Conservation (phyloP, 352 stramenopile genomes). For the Phytophthora sojae region DNA sequence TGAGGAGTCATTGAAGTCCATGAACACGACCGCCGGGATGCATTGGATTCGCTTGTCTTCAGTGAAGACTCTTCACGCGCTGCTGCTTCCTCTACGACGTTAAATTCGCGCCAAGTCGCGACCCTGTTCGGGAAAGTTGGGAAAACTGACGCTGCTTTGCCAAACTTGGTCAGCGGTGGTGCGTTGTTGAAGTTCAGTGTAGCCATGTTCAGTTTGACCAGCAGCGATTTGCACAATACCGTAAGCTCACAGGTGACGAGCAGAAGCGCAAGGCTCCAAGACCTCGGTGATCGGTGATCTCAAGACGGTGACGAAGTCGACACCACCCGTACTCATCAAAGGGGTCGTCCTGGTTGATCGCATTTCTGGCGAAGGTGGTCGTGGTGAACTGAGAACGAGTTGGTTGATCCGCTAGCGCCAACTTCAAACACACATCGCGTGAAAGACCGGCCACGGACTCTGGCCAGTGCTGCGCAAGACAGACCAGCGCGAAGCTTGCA, state of each 20-base stretch:
- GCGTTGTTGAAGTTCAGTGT: constrained; percentile 1
- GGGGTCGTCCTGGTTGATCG: not conserved
- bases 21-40: constrained; percentile 3
- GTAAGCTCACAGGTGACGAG: no score
- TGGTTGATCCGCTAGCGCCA: not conserved
- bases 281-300: not conserved
- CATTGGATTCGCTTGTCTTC: not conserved
- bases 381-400: not conserved
- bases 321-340: not conserved
- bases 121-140: not conserved
- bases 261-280: not conserved
- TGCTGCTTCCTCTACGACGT: not conserved
- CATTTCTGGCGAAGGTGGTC: not conserved
- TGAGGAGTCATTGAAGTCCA: constrained; percentile 15
- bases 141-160: not conserved
- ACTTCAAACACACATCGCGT: constrained; percentile 6
- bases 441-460: not conserved
- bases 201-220: not conserved
- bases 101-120: no score
- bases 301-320: not conserved
- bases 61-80: not conserved
- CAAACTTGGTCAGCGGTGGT: not conserved
- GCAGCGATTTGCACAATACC: not conserved
- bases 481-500: not conserved
- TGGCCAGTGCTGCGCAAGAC: not conserved